Percentiles rank a stretch among this genome's conserved stretches.
These are phyloP conservation scores for Gastrolobium villosum DNA, from an alignment of 306 rosid species.

Conservation along the genomic window DNA sequence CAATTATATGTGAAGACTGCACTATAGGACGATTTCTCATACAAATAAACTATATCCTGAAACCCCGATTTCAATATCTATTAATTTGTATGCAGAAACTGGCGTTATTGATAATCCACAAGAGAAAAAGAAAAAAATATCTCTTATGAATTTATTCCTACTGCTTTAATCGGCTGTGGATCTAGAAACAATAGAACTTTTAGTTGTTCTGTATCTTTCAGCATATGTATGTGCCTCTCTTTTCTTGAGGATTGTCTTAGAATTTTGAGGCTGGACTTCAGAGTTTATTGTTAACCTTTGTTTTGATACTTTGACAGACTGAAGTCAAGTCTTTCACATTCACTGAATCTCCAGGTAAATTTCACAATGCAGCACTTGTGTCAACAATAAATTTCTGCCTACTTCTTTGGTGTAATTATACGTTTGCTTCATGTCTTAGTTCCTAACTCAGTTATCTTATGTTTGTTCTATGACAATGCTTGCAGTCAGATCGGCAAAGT, in stretches of 20 bases:
- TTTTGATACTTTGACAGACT: conserved; percentile 50
- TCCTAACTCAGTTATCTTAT: neutral
- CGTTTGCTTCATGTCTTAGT: neutral
- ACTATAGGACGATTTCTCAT: neutral
- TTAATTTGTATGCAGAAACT: neutral
- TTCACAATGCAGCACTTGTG: neutral
- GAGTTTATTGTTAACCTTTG: conserved; percentile 24
- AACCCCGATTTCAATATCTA: neutral
- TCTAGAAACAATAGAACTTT: neutral
- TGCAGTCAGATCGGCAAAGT: conserved; percentile 82
- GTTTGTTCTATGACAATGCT: conserved; percentile 3
- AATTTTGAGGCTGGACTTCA: neutral
- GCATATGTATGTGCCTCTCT: neutral
- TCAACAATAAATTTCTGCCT: neutral
- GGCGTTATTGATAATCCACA: neutral
- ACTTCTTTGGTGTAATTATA: neutral
- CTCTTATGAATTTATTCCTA: neutral
- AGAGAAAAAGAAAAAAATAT: neutral
- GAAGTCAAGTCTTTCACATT: conserved; percentile 64
- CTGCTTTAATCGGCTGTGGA: neutral
- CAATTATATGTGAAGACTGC: neutral
- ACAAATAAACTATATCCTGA: neutral
- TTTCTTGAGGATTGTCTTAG: neutral
- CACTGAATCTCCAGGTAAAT: conserved; percentile 70
- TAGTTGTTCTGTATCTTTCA: neutral